A percentile compares a stretch with the other conserved stretches of the same genome.
Conservation (phyloP, 805 yeast species). For the Starmerella floris region DNA sequence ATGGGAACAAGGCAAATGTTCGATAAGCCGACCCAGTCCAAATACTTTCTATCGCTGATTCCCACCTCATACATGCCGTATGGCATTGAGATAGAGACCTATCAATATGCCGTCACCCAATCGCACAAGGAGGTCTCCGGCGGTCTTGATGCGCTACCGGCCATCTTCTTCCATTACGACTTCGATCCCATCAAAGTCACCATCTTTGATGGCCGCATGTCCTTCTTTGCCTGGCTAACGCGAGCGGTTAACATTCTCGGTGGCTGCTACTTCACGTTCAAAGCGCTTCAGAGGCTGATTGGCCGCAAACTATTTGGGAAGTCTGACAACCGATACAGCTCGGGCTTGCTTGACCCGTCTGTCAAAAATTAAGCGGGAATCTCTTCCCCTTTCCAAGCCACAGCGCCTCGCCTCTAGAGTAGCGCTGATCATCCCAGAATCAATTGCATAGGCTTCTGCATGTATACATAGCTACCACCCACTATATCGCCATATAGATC, state of each 20-base stretch:
- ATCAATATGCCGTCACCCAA: slow-evolving; percentile 52
- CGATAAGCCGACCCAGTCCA: slow-evolving; percentile 33
- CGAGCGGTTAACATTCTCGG: slow-evolving; percentile 72
- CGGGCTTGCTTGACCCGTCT: slow-evolving; percentile 10
- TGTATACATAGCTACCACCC: too few relatives aligned
- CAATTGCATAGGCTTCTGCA: too few relatives aligned
- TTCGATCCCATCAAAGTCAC: slow-evolving; percentile 74
- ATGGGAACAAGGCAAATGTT: slow-evolving; percentile 57
- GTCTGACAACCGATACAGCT: not conserved
- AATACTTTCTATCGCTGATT: slow-evolving; percentile 64
- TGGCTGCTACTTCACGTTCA: slow-evolving; percentile 40
- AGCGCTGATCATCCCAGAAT: too few relatives aligned
- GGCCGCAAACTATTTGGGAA: not conserved
- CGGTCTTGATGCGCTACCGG: slow-evolving; percentile 35
- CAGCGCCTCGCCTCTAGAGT: too few relatives aligned
- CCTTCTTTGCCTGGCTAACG: slow-evolving; percentile 65
- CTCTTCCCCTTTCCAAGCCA: too few relatives aligned
- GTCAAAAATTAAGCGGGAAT: not conserved
- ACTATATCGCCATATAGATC: too few relatives aligned
- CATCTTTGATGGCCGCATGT: slow-evolving; percentile 55
- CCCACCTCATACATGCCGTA: slow-evolving; percentile 56
- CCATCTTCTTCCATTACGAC: slow-evolving; percentile 69
- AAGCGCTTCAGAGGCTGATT: slow-evolving; percentile 3
- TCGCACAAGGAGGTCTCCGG: not conserved
- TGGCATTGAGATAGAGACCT: slow-evolving; percentile 63